Percentiles rank a stretch among this genome's conserved stretches.
phyloP scores from a whole-genome alignment of 805 yeast species.

The Tetrapisispora nanseiensis region DNA sequence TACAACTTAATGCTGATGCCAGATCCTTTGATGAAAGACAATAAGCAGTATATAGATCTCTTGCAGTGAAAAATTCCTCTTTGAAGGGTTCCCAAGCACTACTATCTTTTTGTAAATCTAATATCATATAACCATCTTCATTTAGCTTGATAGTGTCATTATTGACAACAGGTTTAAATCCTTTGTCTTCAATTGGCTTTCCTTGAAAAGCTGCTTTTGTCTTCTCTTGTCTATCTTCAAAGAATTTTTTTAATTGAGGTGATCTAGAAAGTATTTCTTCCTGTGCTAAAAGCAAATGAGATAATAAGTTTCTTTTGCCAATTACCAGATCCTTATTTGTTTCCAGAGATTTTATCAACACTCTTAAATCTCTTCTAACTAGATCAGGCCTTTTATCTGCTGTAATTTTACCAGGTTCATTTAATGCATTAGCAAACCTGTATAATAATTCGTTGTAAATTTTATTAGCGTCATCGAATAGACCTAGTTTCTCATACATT shows the following conservation, averaged over 20 bases:
- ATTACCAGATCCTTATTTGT: slow-evolving; percentile 39
- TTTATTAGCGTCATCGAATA: slow-evolving; percentile 53
- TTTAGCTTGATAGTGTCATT: slow-evolving; percentile 22
- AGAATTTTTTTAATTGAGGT: slow-evolving; percentile 29
- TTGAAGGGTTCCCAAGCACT: slow-evolving; percentile 64
- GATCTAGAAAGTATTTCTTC: slow-evolving; percentile 45
- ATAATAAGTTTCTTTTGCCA: slow-evolving; percentile 47
- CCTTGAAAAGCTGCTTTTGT: slow-evolving; percentile 11
- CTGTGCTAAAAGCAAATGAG: slow-evolving; percentile 58
- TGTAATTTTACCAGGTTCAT: slow-evolving; percentile 30
- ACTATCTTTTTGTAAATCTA: slow-evolving; percentile 32
- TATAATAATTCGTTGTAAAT: slow-evolving; percentile 60
- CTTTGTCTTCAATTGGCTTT: slow-evolving; percentile 9
- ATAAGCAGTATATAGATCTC: slow-evolving; percentile 66
- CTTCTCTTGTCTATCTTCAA: slow-evolving; percentile 25
- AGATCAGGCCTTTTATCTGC: slow-evolving; percentile 40
- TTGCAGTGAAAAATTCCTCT: slow-evolving; percentile 66
- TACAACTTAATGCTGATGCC: slow-evolving; percentile 48
- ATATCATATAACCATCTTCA: slow-evolving; percentile 25
- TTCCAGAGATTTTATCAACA: slow-evolving; percentile 59
- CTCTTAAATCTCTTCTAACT: slow-evolving; percentile 60
- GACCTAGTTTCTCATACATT: slow-evolving; percentile 64
- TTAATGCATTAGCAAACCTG: slow-evolving; percentile 45
- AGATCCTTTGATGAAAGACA: slow-evolving; percentile 63
- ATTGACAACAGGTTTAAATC: slow-evolving; percentile 21